phyloP scores from a whole-genome alignment of 352 stramenopile species.

The Aphanomyces stellatus region DNA sequence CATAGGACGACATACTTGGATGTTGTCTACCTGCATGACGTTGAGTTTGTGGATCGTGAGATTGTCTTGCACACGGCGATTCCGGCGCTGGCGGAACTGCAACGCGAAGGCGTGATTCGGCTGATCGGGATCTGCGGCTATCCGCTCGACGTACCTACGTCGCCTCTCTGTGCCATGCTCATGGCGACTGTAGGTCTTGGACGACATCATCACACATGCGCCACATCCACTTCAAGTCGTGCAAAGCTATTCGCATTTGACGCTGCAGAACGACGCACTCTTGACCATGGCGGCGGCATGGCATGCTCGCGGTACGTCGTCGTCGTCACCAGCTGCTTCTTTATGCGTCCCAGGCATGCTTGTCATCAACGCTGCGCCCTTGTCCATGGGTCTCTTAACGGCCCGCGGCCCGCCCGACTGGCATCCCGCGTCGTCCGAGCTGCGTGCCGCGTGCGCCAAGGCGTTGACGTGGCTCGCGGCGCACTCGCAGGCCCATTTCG shows the following conservation, averaged over 20 bases:
- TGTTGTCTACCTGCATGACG: slow-evolving; percentile 71
- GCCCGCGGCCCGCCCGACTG: slow-evolving; percentile 30
- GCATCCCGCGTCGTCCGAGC: slow-evolving; percentile 40
- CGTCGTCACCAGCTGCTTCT: no score
- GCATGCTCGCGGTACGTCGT: slow-evolving; percentile 1
- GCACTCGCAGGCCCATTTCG: background rate
- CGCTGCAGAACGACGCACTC: slow-evolving; percentile 23
- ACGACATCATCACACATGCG: slow-evolving; percentile 21
- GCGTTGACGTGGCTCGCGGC: slow-evolving; percentile 7
- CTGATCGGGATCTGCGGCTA: slow-evolving; percentile 69
- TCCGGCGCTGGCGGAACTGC: slow-evolving; percentile 34
- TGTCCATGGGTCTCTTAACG: slow-evolving; percentile 73
- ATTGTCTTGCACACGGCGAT: slow-evolving; percentile 55
- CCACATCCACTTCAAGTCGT: slow-evolving; percentile 16
- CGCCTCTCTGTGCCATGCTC: slow-evolving; percentile 30
- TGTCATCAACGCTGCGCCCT: slow-evolving; percentile 50
- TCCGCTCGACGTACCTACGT: slow-evolving; percentile 52
- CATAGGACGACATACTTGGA: slow-evolving; percentile 45
- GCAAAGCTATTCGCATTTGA: slow-evolving; percentile 25
- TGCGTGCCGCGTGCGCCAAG: background rate
- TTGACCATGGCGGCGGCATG: background rate
- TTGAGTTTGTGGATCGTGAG: slow-evolving; percentile 56
- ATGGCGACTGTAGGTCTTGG: slow-evolving; percentile 59
- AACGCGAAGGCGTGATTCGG: slow-evolving; percentile 36
- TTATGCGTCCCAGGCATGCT: slow-evolving; percentile 23